These are phyloP conservation scores for Phytophthora cryptogea DNA, from an alignment of 352 stramenopile genomes.

Conservation along the genomic window DNA sequence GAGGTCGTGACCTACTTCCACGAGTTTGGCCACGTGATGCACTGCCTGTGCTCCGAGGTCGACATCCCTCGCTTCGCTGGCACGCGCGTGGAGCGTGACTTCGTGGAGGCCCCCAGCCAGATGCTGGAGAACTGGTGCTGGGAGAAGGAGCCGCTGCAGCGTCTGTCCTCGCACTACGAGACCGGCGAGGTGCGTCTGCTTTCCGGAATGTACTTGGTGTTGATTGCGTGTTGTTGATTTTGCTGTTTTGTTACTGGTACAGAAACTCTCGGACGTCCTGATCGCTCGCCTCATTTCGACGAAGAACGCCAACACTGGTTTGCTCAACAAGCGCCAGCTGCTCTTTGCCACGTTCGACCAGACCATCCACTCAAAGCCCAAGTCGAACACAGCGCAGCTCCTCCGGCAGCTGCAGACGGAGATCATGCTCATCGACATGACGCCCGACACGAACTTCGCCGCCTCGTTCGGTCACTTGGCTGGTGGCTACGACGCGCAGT, in stretches of 20 bases:
- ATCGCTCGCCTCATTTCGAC: constrained; percentile 84
- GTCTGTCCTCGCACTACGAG: constrained; percentile 85
- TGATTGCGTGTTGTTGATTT: constrained; percentile 4
- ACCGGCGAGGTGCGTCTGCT: constrained; percentile 53
- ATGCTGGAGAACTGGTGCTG: constrained; percentile 94
- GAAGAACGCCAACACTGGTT: constrained; percentile 84
- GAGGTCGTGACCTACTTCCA: constrained; percentile 92
- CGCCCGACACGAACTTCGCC: constrained; percentile 82
- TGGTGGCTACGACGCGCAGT: constrained; percentile 78
- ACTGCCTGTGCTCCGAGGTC: constrained; percentile 87
- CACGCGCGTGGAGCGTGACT: constrained; percentile 84
- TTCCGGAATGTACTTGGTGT: not conserved
- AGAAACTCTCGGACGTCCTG: constrained; percentile 83
- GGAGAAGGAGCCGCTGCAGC: constrained; percentile 84
- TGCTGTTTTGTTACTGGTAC: constrained; percentile 9
- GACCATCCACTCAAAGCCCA: constrained; percentile 81
- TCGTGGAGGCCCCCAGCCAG: constrained; percentile 91
- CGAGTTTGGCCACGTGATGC: constrained; percentile 92
- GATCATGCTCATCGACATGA: constrained; percentile 91
- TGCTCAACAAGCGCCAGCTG: constrained; percentile 85
- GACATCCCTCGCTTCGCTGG: constrained; percentile 79
- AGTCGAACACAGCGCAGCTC: constrained; percentile 79
- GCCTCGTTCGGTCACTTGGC: constrained; percentile 85
- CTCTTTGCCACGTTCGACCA: constrained; percentile 87
- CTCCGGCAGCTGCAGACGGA: constrained; percentile 84